A percentile compares a stretch with the other conserved stretches of the same genome.
phyloP scores from a whole-genome alignment of 2,329 filamentous ascomycete species.

The Ophiostoma sp. region DNA sequence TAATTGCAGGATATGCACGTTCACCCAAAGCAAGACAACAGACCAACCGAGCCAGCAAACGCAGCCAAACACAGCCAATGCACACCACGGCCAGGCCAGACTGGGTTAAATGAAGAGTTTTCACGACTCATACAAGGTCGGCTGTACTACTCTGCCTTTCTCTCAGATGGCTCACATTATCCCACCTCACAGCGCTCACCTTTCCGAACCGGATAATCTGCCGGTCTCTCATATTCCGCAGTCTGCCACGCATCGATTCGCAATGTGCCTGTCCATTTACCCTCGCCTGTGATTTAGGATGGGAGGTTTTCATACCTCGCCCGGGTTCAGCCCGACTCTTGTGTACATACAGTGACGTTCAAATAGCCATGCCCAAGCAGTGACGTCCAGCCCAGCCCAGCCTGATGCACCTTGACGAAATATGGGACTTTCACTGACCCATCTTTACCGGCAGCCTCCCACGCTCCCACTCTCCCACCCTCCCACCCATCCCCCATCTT shows the following conservation, averaged over 20 bases:
- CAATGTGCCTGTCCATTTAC: background rate
- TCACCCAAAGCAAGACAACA: background rate
- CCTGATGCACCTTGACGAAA: background rate
- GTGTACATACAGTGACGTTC: background rate
- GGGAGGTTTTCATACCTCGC: background rate
- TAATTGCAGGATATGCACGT: background rate
- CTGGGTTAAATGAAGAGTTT: background rate
- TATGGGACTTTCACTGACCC: background rate
- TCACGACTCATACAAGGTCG: background rate
- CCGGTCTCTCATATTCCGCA: background rate
- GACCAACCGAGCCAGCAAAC: no score
- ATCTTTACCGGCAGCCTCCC: background rate
- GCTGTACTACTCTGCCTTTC: background rate
- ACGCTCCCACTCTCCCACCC: background rate
- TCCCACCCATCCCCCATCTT: constrained; percentile 5
- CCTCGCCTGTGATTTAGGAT: background rate
- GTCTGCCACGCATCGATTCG: background rate
- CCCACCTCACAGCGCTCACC: background rate
- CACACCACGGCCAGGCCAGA: background rate
- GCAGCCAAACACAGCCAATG: no score
- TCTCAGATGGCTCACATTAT: background rate
- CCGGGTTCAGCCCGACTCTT: background rate
- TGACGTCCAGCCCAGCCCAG: background rate
- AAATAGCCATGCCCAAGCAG: background rate
- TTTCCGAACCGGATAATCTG: background rate